Conservation (phyloP, 2,329 filamentous ascomycete genomes). For the Colletotrichum chlorophyti region DNA sequence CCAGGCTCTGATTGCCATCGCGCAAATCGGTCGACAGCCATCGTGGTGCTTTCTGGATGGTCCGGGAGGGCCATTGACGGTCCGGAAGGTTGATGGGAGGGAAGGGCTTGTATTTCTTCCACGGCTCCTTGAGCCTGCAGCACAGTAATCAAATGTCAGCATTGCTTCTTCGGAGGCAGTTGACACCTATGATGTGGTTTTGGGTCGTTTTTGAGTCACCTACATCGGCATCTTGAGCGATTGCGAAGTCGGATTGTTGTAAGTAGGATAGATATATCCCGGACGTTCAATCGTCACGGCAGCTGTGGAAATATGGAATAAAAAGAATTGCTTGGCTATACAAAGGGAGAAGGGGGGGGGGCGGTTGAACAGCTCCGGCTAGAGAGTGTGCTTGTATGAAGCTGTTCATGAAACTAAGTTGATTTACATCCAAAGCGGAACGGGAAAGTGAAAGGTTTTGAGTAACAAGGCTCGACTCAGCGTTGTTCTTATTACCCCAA, state of each 20-base stretch:
- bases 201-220: constrained; percentile 8
- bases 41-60: constrained; percentile 82
- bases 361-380: not conserved
- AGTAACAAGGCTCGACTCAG: constrained; percentile 20
- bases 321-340: not conserved
- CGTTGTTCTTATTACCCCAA: too few species aligned
- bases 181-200: not conserved
- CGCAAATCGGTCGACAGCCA: constrained; percentile 78
- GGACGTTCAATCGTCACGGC: constrained; percentile 14
- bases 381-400: constrained; percentile 9
- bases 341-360: not conserved
- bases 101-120: constrained; percentile 32
- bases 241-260: constrained; percentile 14
- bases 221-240: constrained; percentile 30
- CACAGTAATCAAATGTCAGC: not conserved
- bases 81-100: constrained; percentile 55
- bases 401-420: not conserved
- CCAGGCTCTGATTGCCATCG: constrained; percentile 93
- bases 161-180: not conserved
- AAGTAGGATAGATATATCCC: not conserved
- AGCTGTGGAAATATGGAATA: not conserved
- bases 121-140: constrained; percentile 28
- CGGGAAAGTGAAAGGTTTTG: constrained; percentile 7
- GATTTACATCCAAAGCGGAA: not conserved
- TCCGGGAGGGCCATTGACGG: constrained; percentile 84